Base-by-base conservation (phyloP, 345 rosid genomes). In the Acer campestre region DNA sequence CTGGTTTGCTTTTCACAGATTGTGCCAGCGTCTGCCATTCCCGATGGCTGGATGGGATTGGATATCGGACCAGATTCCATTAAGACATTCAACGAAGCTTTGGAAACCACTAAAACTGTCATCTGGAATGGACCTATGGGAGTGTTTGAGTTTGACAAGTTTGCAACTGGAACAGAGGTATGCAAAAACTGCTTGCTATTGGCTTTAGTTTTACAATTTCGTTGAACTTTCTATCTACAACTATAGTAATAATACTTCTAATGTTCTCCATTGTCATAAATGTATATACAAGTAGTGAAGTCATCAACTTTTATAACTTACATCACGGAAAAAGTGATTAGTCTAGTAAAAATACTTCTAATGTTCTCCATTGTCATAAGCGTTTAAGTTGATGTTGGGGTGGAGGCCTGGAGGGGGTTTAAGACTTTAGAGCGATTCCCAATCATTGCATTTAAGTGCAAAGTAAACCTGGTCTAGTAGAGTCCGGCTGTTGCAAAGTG, bases 111-210 rank as follows among this genome's bases (percentile, higher is more conserved):
- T 83, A 68, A 95, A 80, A 95, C 98, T 58, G 84, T 95, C 71
- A 95, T 95, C 89, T 95, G 98, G 98, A 95, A 93, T 35, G 98
- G 98, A 80, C 98, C 98, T 13, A 95, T 95, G 98, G 98, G 98
- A 78, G 98, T 92, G 82, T 95, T 95, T 75, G 98, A 95, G 78
- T 95, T 88, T 78, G 93, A 89, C 0, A 90, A 95, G 86, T 95
- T 95, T 70, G 97, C 98, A 1, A 81, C 75, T 80, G 98, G 98
- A 81, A 95, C 98, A 29, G 93, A 91, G 92, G 95, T 89, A 80
- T 20, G 72, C 73, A 53, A 12, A 16, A 23, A 38, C 73, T 76
- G 59, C 73, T 62, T 29, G 66, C 38, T 31, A 71, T 48, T 73
- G 67, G 35, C 35, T 77, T 11, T 53, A 63, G 25, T 65, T 42